Percentiles rank a stretch among this genome's conserved stretches.
phyloP scores from a whole-genome alignment of 1,284 basidiomycete species.

The Calocybe gambosa region DNA sequence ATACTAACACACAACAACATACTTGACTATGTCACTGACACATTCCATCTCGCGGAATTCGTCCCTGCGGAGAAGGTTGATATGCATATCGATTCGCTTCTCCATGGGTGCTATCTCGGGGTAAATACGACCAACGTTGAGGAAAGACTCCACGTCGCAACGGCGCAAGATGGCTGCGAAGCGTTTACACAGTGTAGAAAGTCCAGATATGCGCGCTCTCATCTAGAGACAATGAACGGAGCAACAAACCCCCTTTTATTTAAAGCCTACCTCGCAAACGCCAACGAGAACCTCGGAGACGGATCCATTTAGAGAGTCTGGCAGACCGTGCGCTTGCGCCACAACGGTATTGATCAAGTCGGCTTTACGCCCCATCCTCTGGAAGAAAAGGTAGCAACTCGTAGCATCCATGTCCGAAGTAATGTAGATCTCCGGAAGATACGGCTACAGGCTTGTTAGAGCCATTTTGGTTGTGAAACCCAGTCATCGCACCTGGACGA shows the following conservation, averaged over 20 bases:
- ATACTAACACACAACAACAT: constrained; percentile 21
- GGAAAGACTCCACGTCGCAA: constrained; percentile 78
- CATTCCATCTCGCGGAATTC: constrained; percentile 93
- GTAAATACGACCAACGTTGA: constrained; percentile 79
- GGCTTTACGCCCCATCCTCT: constrained; percentile 76
- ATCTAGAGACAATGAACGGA: constrained; percentile 41
- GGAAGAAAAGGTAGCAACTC: constrained; percentile 87
- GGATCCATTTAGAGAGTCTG: constrained; percentile 73
- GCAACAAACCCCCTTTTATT: background rate
- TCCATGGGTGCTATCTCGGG: constrained; percentile 85
- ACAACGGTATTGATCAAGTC: constrained; percentile 80
- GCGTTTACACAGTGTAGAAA: constrained; percentile 80
- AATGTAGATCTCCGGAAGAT: constrained; percentile 79
- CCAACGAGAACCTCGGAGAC: constrained; percentile 82
- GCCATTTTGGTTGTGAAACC: background rate
- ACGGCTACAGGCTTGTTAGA: constrained; percentile 47
- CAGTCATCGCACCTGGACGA: constrained; percentile 50
- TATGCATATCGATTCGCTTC: constrained; percentile 86
- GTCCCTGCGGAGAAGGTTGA: constrained; percentile 77
- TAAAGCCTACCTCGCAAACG: constrained; percentile 74
- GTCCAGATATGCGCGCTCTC: constrained; percentile 71
- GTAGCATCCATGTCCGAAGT: constrained; percentile 85
- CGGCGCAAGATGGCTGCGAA: constrained; percentile 78
- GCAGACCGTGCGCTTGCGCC: constrained; percentile 75
- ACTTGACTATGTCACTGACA: constrained; percentile 84